Evolutionary conservation across 176 grass and related monocot species (phyloP), one percentile per base, ranked within the genome.

Genomic region (Saccharum spontaneum): DNA sequence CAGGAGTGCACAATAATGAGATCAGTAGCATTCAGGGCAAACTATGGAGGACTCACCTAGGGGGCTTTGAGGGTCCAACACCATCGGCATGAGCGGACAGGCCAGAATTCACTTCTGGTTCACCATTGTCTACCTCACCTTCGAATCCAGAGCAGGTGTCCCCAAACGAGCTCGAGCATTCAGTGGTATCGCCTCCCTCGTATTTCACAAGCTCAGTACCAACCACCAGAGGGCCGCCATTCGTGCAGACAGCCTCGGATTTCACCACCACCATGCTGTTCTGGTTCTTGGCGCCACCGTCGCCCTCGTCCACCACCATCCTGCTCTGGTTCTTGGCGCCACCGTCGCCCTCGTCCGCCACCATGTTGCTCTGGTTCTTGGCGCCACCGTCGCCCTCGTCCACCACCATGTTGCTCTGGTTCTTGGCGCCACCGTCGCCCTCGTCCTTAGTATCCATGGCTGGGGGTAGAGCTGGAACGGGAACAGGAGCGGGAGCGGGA

Each of bases 111-210:
- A 92, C 94, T 83, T 99, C 97, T 14, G 39, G 73, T 43, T 88
- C 88, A 33, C 84, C 90, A 69, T 59, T 45, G 38, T 91, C 88
- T 7, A 37, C 76, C 64, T 94, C 91, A 34, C 80, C 82, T 45
- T 84, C 84, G 10, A 88, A 91, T 8, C 88, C 90, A 22, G 92
- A 95, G 55, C 67, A 87, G 1, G 93, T 92, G 72, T 85, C 84
- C 10, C 81, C 97, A 23, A 99, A 99, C 8, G 97, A 99, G 54
- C 97, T 96, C 15, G 97, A 96, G 86, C 77, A 94, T 34, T 95
- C 96, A 0, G 96, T 95, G 69, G 73, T 89, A 80, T 98, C 83
- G 36, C 69, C 83, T 23, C 91, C 89, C 41, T 86, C 81, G 59
- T 83, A 40, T 10, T 71, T 66, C 10, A 41, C 13, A 1, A 48